Conservation (phyloP, 2,329 filamentous ascomycete genomes). For the Colletotrichum coccodes region DNA sequence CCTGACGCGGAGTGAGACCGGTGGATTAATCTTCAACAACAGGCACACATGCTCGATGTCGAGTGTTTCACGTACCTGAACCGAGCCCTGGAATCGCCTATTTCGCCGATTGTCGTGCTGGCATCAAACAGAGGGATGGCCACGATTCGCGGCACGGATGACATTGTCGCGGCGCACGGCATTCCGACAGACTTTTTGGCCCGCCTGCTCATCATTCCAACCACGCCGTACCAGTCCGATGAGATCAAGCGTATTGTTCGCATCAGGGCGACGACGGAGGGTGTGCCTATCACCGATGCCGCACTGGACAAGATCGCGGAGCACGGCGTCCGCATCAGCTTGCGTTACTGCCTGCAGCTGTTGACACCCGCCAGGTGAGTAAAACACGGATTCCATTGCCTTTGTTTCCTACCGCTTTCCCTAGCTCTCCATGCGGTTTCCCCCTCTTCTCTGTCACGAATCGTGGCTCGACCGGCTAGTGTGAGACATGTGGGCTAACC, state of each 20-base stretch:
- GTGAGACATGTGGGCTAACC: constrained; percentile 44
- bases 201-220: constrained; percentile 95
- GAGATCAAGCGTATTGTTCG: constrained; percentile 95
- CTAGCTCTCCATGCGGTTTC: constrained; percentile 12
- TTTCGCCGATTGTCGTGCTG: constrained; percentile 96
- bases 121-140: constrained; percentile 97
- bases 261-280: constrained; percentile 84
- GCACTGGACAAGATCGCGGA: constrained; percentile 89
- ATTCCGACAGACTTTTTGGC: constrained; percentile 93
- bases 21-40: constrained; percentile 35
- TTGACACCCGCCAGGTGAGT: constrained; percentile 82
- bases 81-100: constrained; percentile 93
- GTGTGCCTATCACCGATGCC: constrained; percentile 79
- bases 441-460: constrained; percentile 11
- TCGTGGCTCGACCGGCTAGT: constrained; percentile 32
- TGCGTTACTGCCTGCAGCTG: constrained; percentile 93
- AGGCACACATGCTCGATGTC: constrained; percentile 99
- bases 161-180: constrained; percentile 88
- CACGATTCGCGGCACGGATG: constrained; percentile 87
- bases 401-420: constrained; percentile 11
- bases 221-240: constrained; percentile 84
- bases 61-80: constrained; percentile 99
- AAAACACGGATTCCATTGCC: neutral
- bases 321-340: constrained; percentile 87
- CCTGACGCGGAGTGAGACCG: constrained; percentile 19